Evolutionary conservation across 768 basidiomycete species (phyloP).

Genomic region (Pholiota microspora): DNA sequence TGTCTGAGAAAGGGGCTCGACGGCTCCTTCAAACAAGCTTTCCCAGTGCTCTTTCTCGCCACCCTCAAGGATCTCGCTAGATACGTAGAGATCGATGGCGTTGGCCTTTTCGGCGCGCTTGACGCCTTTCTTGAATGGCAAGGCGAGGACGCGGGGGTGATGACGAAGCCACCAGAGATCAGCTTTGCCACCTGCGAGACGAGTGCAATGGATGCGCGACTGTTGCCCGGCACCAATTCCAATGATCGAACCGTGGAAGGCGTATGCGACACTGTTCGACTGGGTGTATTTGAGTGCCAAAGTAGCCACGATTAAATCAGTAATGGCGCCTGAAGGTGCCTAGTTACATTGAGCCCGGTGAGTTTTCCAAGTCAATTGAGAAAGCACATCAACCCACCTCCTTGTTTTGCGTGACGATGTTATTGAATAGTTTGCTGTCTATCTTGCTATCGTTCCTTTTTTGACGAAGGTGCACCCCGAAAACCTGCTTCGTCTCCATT

Average conservation of each 20-base stretch:
- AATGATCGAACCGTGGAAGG: constrained; percentile 86
- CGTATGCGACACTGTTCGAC: constrained; percentile 97
- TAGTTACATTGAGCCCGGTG: constrained; percentile 25
- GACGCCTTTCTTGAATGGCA: constrained; percentile 96
- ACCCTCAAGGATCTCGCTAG: constrained; percentile 84
- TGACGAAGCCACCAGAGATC: constrained; percentile 99
- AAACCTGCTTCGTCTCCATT: constrained; percentile 93
- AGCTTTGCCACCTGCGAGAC: constrained; percentile 96
- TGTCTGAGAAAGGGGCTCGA: constrained; percentile 58
- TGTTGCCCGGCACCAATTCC: constrained; percentile 98
- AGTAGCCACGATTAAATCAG: constrained; percentile 95
- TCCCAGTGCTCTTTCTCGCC: constrained; percentile 93
- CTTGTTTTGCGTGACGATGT: constrained; percentile 88
- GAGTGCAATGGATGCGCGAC: constrained; percentile 98
- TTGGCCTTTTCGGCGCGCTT: constrained; percentile 99
- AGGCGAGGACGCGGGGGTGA: constrained; percentile 86
- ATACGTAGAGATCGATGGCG: constrained; percentile 95
- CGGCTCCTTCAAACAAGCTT: constrained; percentile 71
- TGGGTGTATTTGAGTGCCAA: constrained; percentile 98
- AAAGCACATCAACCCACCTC: constrained; percentile 45
- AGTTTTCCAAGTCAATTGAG: neutral
- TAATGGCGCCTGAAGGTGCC: constrained; percentile 75
- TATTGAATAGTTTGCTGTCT: constrained; percentile 74
- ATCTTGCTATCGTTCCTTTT: constrained; percentile 89
- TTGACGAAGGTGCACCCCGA: constrained; percentile 88